Evolutionary conservation across 2,329 filamentous ascomycete genomes (phyloP).

Genomic region (Orbilia javanica): DNA sequence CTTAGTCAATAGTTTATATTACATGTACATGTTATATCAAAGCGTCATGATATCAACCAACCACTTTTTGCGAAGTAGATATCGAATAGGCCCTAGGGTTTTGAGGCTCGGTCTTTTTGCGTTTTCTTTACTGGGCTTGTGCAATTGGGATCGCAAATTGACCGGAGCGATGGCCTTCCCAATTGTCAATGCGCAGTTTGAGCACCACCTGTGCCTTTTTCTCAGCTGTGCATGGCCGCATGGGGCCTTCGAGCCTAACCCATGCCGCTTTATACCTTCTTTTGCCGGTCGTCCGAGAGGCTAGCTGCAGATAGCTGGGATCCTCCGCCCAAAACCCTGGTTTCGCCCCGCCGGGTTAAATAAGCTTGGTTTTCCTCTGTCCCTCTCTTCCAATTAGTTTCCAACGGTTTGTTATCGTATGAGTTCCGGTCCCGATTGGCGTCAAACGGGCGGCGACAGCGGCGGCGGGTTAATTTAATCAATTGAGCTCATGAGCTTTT

Average conservation of each 20-base stretch:
- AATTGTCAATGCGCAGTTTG: no score
- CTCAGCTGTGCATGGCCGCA: background rate
- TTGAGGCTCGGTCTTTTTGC: background rate
- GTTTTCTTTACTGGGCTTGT: background rate
- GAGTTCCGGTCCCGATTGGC: constrained; percentile 11
- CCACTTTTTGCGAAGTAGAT: background rate
- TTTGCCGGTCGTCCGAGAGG: constrained; percentile 20
- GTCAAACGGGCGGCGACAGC: no score
- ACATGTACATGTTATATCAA: constrained; percentile 27
- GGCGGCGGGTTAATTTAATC: background rate
- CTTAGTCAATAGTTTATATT: constrained; percentile 58
- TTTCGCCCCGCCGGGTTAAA: background rate
- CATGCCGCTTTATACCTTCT: constrained; percentile 18
- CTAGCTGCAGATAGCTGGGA: background rate
- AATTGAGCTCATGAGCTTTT: background rate
- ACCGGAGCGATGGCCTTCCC: background rate
- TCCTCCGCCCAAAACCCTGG: no score
- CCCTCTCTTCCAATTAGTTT: background rate
- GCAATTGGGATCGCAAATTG: no score
- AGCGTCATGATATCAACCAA: background rate
- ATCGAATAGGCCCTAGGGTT: background rate
- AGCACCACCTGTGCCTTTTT: no score
- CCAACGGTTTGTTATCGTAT: background rate
- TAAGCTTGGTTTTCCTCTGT: background rate
- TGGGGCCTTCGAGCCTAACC: no score